Evolutionary conservation across 2,329 filamentous ascomycete species (phyloP).

Genomic region (Karstenula rhodostoma): DNA sequence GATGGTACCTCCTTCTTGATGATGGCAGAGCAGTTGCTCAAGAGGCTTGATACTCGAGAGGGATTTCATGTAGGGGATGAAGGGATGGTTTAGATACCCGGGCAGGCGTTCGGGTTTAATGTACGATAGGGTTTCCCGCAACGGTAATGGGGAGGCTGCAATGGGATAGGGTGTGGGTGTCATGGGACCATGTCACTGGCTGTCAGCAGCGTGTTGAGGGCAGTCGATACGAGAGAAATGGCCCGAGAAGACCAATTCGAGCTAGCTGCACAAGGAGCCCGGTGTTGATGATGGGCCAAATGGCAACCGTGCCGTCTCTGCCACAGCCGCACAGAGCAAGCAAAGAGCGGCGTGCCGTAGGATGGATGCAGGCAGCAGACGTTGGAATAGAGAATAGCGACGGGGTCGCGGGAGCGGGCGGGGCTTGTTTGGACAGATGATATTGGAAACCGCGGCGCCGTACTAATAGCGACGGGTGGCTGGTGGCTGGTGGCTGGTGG

Average conservation of each 20-base stretch:
- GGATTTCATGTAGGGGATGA: neutral
- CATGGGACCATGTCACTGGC: conserved; percentile 1
- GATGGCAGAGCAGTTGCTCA: neutral
- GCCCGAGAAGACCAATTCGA: conserved; percentile 3
- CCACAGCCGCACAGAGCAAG: too few relatives aligned
- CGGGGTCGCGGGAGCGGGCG: conserved; percentile 12
- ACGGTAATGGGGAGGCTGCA: neutral
- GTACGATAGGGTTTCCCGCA: conserved; percentile 9
- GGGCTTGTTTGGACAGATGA: conserved; percentile 19
- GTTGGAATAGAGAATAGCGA: conserved; percentile 32
- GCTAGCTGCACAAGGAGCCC: neutral
- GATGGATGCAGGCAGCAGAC: conserved; percentile 13
- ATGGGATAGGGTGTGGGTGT: neutral
- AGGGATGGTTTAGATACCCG: conserved; percentile 25
- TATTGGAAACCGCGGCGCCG: conserved; percentile 5
- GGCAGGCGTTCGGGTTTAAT: conserved; percentile 20
- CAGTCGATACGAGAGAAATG: neutral
- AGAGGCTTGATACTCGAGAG: conserved; percentile 3
- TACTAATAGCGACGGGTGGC: conserved; percentile 12
- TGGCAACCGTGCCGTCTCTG: too few relatives aligned
- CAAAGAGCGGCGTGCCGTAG: neutral
- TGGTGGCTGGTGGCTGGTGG: neutral
- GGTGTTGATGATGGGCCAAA: too few relatives aligned
- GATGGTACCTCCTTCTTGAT: conserved; percentile 58
- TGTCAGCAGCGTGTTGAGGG: neutral